Base-by-base conservation (phyloP, 306 rosid species). In the Rosa multiflora region DNA sequence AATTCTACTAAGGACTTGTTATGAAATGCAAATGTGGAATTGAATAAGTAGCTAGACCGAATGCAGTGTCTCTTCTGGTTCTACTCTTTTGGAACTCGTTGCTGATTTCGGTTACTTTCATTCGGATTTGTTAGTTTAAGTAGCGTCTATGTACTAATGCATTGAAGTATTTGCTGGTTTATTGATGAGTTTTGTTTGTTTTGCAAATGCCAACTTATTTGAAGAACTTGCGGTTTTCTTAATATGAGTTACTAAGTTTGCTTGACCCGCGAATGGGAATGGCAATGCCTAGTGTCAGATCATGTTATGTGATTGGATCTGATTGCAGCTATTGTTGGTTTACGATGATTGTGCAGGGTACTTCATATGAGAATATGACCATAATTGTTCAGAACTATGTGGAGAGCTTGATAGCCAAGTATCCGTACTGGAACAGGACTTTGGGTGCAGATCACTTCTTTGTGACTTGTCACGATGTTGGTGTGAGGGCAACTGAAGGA, bases 371-470 rank as follows among this genome's bases (percentile, higher is more conserved):
- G 42, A 91, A 95, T 80, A 95, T 95, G 99, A 95, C 99, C 9
- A 81, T 93, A 46, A 92, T 95, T 79, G 97, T 93, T 72, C 96
- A 86, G 82, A 85, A 90, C 79, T 95, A 95, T 70, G 93, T 95
- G 86, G 96, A 90, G 81, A 44, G 93, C 82, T 90, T 95, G 83
- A 95, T 93, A 29, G 73, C 86, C 87, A 95, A 95, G 86, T 95
- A 93, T 89, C 99, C 99, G 71, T 95, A 95, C 88, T 95, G 99
- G 99, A 95, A 95, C 83, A 82, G 96, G 87, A 95, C 99, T 75
- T 85, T 95, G 89, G 99, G 99, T 32, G 93, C 96, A 20, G 99
- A 95, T 86, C 99, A 95, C 67, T 89, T 95, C 79, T 93, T 95
- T 78, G 98, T 95, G 85, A 91, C 99, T 77, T 93, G 99, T 86